Conservation (phyloP, 2,329 filamentous ascomycete genomes). For the Trichophaea hybrida region DNA sequence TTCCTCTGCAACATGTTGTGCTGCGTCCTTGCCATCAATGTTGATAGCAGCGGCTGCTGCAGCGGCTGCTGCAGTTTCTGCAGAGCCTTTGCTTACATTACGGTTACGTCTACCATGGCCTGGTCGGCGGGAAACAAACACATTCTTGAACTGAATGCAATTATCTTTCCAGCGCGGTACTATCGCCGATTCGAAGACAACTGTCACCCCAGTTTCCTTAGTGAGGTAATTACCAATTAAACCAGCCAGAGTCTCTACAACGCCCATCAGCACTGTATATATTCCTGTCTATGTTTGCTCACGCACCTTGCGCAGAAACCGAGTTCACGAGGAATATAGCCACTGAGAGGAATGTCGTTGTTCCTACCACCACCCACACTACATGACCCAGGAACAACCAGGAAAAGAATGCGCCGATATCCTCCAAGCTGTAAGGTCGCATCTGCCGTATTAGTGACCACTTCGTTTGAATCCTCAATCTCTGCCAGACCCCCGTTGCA, state of each 20-base stretch:
- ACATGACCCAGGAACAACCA: conserved; percentile 92
- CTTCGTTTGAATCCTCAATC: conserved; percentile 83
- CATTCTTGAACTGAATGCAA: conserved; percentile 91
- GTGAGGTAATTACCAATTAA: conserved; percentile 95
- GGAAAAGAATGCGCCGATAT: conserved; percentile 88
- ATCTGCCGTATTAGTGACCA: conserved; percentile 94
- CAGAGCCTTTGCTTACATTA: conserved; percentile 84
- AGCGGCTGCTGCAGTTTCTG: conserved; percentile 66
- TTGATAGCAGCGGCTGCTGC: conserved; percentile 56
- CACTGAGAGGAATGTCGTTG: conserved; percentile 91
- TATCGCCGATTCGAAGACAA: conserved; percentile 94
- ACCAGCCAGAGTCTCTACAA: conserved; percentile 64
- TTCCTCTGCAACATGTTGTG: conserved; percentile 28
- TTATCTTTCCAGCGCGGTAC: conserved; percentile 91
- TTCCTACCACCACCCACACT: conserved; percentile 90
- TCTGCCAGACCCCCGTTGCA: conserved; percentile 82
- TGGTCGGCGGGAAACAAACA: conserved; percentile 83
- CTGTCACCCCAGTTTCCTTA: conserved; percentile 77
- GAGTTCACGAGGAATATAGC: conserved; percentile 87
- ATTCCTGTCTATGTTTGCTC: neutral
- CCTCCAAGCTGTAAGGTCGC: conserved; percentile 86
- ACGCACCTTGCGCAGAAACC: conserved; percentile 72
- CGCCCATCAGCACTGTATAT: conserved; percentile 28
- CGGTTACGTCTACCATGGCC: conserved; percentile 48
- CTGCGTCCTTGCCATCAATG: conserved; percentile 34